Base-by-base conservation (phyloP, 768 basidiomycete genomes). In the Lyophyllum decastes region DNA sequence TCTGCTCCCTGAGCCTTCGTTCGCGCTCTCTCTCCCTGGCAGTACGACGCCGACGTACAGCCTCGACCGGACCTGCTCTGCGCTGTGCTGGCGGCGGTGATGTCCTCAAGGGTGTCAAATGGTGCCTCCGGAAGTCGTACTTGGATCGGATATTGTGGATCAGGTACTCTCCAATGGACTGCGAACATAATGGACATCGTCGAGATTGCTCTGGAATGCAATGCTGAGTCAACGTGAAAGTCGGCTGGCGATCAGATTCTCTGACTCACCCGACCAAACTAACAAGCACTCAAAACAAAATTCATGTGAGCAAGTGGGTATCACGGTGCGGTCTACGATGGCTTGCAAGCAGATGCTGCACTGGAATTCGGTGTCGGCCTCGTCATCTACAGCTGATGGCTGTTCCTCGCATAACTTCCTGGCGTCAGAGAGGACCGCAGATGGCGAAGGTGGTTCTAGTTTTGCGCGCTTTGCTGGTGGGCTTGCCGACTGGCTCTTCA, bases 281-380 rank as follows among this genome's bases (percentile, higher is more conserved):
- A 89, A 75, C 22, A 97, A 79, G 69, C 95, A 98, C 55, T 92
- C 90, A 62, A 96, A 96, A 66, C 95, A 98, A 67, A 95, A 95
- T 66, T 92, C 90, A 76, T 98, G 95, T 1, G 92, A 90, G 71
- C 95, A 97, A 8, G 78, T 80, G 1, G 94, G 92, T 24, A 96
- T 77, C 38, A 95, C 81, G 0, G 94, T 90, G 45, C 90, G 78
- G 73, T 97, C 93, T 14, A 80, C 76, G 51, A 95, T 76, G 11
- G 75, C 59, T 64, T 95, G 92, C 22, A 98, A 76, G 65, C 95
- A 98, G 33, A 98, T 96, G 57, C 89, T 86, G 67, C 95, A 98
- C 63, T 86, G 78, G 22, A 88, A 84, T 44, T 80, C 82, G 6
- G 78, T 75, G 0, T 73, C 69, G 2, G 78, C 76, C 45, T 80